Evolutionary conservation across 768 basidiomycete species (phyloP).

Genomic region (Termitomyces sp.): DNA sequence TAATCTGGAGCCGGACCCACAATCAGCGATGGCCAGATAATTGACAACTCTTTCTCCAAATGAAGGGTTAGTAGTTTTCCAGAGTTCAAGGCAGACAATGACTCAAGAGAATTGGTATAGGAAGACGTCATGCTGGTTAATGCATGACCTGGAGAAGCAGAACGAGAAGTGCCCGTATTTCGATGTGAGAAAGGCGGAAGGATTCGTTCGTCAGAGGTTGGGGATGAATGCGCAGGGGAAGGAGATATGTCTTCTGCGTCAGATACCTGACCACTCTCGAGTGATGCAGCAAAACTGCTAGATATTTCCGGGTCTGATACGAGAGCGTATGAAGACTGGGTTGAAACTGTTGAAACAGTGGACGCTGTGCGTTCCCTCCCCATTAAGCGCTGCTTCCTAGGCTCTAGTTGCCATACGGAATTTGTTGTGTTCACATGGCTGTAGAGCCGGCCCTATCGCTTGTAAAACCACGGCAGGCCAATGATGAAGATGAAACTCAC

Average conservation of each 20-base stretch:
- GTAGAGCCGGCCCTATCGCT: constrained; percentile 63
- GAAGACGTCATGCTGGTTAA: constrained; percentile 61
- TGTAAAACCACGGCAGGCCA: neutral
- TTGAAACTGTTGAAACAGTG: constrained; percentile 67
- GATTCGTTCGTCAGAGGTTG: constrained; percentile 48
- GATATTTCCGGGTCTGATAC: constrained; percentile 83
- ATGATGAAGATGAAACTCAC: constrained; percentile 28
- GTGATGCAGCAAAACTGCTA: constrained; percentile 77
- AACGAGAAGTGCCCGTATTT: constrained; percentile 37
- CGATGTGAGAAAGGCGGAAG: constrained; percentile 23
- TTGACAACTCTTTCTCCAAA: constrained; percentile 71
- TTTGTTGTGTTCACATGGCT: constrained; percentile 57
- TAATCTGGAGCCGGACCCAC: constrained; percentile 67
- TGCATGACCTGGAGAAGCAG: constrained; percentile 50
- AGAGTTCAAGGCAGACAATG: constrained; percentile 48
- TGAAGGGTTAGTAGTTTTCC: constrained; percentile 75
- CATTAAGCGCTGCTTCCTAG: constrained; percentile 46
- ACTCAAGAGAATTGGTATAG: constrained; percentile 69
- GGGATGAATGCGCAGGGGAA: constrained; percentile 60
- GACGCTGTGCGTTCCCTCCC: constrained; percentile 71
- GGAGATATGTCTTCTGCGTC: constrained; percentile 61
- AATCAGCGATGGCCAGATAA: constrained; percentile 80
- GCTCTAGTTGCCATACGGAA: constrained; percentile 79
- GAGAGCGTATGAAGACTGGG: constrained; percentile 76
- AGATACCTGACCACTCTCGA: constrained; percentile 68